Evolutionary conservation across 176 grass and related monocot genomes (phyloP).

Genomic region (Guadua angustifolia): DNA sequence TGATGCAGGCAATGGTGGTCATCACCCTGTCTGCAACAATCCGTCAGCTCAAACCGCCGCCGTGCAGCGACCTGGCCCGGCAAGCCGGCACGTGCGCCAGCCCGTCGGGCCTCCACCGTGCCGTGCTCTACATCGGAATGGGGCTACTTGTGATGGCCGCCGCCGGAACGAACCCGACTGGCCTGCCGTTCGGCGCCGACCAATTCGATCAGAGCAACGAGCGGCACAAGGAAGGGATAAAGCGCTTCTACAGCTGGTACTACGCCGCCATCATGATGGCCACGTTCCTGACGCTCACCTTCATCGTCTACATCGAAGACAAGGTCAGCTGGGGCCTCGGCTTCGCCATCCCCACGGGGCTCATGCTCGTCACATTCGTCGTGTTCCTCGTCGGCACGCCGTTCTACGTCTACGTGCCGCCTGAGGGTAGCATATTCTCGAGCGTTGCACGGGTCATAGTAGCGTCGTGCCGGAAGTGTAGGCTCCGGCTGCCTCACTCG

Average conservation of each 20-base stretch:
- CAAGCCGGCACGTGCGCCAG: slow-evolving; percentile 32
- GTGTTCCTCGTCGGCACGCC: slow-evolving; percentile 40
- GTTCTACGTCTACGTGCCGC: slow-evolving; percentile 37
- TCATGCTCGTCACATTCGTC: slow-evolving; percentile 28
- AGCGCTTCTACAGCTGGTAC: slow-evolving; percentile 47
- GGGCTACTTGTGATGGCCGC: slow-evolving; percentile 30
- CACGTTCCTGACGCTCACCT: slow-evolving; percentile 34
- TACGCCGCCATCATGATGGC: slow-evolving; percentile 28
- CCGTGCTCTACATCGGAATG: slow-evolving; percentile 46
- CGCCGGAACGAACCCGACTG: slow-evolving; percentile 39
- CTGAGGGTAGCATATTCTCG: slow-evolving; percentile 56
- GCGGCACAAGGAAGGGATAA: slow-evolving; percentile 18
- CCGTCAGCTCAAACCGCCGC: slow-evolving; percentile 35
- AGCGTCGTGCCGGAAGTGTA: slow-evolving; percentile 53
- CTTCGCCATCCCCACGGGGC: slow-evolving; percentile 47
- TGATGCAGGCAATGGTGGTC: slow-evolving; percentile 36
- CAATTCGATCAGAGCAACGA: slow-evolving; percentile 44
- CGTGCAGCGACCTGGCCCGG: slow-evolving; percentile 12
- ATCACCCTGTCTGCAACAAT: slow-evolving; percentile 27
- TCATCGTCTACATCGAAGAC: slow-evolving; percentile 38
- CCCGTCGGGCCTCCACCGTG: slow-evolving; percentile 42
- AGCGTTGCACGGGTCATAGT: slow-evolving; percentile 36
- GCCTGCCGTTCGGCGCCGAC: slow-evolving; percentile 53
- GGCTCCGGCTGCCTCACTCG: slow-evolving; percentile 34
- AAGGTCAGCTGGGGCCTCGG: slow-evolving; percentile 48